phyloP scores from a whole-genome alignment of 2,329 filamentous ascomycete species.

The Blastomyces parvus region DNA sequence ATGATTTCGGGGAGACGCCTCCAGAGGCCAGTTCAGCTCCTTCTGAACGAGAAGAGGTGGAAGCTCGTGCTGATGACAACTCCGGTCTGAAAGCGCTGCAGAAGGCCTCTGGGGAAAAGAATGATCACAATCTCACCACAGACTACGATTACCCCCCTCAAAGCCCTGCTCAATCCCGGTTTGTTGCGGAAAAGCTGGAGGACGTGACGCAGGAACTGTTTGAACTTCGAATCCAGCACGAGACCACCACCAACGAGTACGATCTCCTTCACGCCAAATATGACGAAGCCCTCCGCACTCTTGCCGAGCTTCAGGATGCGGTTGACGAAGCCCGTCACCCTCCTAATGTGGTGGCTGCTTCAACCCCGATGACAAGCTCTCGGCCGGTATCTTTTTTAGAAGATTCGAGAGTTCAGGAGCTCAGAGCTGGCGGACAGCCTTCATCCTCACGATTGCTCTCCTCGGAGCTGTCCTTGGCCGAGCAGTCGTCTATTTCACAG shows the following conservation, averaged over 20 bases:
- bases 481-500: constrained; percentile 60
- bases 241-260: constrained; percentile 69
- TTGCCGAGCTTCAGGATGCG: constrained; percentile 68
- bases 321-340: constrained; percentile 62
- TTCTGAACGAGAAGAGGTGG: constrained; percentile 12
- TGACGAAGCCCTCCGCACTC: constrained; percentile 70
- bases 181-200: constrained; percentile 87
- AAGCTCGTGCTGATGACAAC: constrained; percentile 18
- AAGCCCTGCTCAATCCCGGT: constrained; percentile 71
- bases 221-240: constrained; percentile 82
- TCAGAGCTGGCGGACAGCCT: constrained; percentile 56
- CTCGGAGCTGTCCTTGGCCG: constrained; percentile 82
- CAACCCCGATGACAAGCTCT: constrained; percentile 26
- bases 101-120: constrained; percentile 24
- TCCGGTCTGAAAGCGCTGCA: constrained; percentile 31
- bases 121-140: constrained; percentile 18
- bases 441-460: constrained; percentile 87
- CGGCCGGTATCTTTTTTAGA: constrained; percentile 78
- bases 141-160: constrained; percentile 44
- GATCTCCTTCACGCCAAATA: constrained; percentile 80
- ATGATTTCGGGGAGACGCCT: constrained; percentile 29
- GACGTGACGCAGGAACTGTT: constrained; percentile 84
- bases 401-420: constrained; percentile 59
- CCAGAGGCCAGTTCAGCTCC: constrained; percentile 23
- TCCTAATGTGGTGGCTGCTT: constrained; percentile 35